phyloP scores from a whole-genome alignment of 257 asterid genomes.

The Solanum gandarillasii region DNA sequence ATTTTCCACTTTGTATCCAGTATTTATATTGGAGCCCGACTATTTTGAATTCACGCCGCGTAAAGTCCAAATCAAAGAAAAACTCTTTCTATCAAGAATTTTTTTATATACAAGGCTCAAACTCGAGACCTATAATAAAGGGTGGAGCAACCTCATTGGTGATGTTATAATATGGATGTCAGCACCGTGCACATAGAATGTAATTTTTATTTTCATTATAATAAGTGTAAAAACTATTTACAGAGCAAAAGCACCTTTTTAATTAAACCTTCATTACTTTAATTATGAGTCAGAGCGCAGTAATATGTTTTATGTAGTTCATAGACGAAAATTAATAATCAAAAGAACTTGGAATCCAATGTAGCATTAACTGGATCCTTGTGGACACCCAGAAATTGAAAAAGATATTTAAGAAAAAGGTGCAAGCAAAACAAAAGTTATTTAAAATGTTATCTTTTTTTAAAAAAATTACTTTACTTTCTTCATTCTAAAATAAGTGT shows the following conservation, averaged over 20 bases:
- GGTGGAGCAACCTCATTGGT: rapidly evolving
- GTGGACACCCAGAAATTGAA: neutral
- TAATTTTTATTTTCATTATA: neutral
- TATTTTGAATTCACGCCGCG: too few species aligned
- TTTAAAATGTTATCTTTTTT: neutral
- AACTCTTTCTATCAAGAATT: too few species aligned
- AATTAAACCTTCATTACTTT: neutral
- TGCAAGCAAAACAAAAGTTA: neutral
- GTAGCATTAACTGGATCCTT: neutral
- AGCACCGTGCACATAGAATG: neutral
- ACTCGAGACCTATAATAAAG: too few species aligned
- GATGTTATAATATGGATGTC: neutral
- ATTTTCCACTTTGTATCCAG: rapidly evolving
- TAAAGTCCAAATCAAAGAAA: rapidly evolving
- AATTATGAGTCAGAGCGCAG: neutral
- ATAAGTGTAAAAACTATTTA: neutral
- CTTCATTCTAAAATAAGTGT: neutral
- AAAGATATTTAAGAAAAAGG: neutral
- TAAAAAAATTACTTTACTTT: neutral
- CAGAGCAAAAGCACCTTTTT: neutral
- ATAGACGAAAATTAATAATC: neutral
- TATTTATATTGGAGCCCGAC: rapidly evolving
- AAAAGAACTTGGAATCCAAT: neutral
- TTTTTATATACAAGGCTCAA: too few species aligned
- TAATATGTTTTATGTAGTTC: neutral